Evolutionary conservation across 163 green algal species (phyloP).

Genomic region (Trebouxiophyceae sp.): DNA sequence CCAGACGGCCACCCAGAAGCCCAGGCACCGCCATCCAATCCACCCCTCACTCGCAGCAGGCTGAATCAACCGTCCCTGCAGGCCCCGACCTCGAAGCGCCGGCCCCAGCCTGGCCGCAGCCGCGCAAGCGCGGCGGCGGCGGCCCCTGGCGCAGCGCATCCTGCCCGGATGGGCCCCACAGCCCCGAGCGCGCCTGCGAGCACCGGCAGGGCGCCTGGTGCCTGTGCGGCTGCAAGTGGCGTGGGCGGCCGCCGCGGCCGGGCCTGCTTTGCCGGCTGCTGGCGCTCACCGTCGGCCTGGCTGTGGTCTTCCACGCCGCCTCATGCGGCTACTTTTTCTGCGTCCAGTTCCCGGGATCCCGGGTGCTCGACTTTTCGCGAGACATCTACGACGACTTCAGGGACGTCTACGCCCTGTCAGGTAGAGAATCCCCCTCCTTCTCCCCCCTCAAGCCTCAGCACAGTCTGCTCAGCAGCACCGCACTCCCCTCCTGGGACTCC

Average conservation of each 20-base stretch:
- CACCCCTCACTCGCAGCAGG: too few relatives aligned
- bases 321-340: conserved; percentile 58
- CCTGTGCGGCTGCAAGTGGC: neutral
- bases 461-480: too few relatives aligned
- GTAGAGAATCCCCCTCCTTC: too few relatives aligned
- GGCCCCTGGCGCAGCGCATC: neutral
- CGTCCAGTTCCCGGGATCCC: conserved; percentile 15
- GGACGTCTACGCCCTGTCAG: conserved; percentile 23
- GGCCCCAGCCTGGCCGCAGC: neutral
- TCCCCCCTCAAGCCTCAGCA: too few relatives aligned
- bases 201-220: neutral
- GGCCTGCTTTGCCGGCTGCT: conserved; percentile 32
- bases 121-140: neutral
- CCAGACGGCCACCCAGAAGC: neutral
- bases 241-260: neutral
- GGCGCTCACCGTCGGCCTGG: conserved; percentile 22
- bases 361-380: conserved; percentile 14
- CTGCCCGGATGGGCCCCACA: neutral
- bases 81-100: neutral
- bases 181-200: neutral
- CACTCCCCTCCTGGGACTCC: too few relatives aligned
- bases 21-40: neutral
- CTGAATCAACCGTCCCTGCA: too few relatives aligned
- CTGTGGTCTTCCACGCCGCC: conserved; percentile 42
- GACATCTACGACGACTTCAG: conserved; percentile 42